Percentiles rank a stretch among this genome's conserved stretches.
Conservation (phyloP, 768 basidiomycete genomes). For the Roridomyces roridus region DNA sequence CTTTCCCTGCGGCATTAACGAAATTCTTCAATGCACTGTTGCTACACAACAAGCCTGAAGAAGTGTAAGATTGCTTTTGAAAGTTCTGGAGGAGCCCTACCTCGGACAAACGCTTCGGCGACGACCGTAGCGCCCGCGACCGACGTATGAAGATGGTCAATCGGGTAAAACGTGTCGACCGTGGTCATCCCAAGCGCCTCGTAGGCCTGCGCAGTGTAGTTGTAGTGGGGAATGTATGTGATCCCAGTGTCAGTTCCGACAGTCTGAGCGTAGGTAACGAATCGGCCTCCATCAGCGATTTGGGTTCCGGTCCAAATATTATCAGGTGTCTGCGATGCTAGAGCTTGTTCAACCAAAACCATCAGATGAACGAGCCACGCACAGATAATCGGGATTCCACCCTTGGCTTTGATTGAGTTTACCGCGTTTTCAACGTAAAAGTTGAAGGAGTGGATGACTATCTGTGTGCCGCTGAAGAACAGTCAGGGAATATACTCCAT, state of each 20-base stretch:
- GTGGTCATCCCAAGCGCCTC: slow-evolving; percentile 33
- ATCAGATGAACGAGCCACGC: slow-evolving; percentile 17
- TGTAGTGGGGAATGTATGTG: slow-evolving; percentile 39
- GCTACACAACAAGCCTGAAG: slow-evolving; percentile 31
- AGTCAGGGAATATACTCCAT: background rate
- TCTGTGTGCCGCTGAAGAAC: slow-evolving; percentile 32
- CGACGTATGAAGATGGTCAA: slow-evolving; percentile 42
- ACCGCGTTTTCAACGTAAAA: slow-evolving; percentile 41
- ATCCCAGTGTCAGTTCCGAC: slow-evolving; percentile 29
- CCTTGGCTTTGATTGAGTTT: slow-evolving; percentile 38
- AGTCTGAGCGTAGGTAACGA: slow-evolving; percentile 37
- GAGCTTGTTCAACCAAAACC: background rate
- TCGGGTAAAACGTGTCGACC: slow-evolving; percentile 36
- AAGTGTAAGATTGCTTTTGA: no score
- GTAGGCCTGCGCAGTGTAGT: slow-evolving; percentile 38
- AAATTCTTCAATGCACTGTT: slow-evolving; percentile 29
- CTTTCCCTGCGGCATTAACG: slow-evolving; percentile 29
- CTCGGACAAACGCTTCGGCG: slow-evolving; percentile 41
- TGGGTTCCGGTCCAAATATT: slow-evolving; percentile 34
- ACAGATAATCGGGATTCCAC: slow-evolving; percentile 39
- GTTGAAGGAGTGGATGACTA: slow-evolving; percentile 38
- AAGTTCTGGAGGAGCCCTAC: background rate
- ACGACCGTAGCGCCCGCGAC: slow-evolving; percentile 33
- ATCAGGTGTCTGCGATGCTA: slow-evolving; percentile 35
- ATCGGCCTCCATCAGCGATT: slow-evolving; percentile 33